Evolutionary conservation across 768 basidiomycete species (phyloP).

Genomic region (Amanita phalloides): DNA sequence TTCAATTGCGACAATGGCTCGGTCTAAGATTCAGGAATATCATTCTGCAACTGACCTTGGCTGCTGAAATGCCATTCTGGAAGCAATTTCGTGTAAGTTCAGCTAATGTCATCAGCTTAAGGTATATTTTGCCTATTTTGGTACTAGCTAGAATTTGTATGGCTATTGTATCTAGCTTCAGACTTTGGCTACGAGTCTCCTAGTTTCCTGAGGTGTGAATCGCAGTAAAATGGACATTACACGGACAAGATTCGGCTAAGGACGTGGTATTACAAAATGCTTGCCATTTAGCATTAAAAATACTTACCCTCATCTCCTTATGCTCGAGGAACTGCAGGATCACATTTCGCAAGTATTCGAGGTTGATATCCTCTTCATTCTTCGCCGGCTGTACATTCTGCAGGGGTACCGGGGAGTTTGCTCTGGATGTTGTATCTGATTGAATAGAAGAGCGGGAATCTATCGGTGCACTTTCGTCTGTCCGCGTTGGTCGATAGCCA

Average conservation of each 20-base stretch:
- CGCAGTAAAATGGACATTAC: conserved; percentile 88
- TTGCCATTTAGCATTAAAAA: neutral
- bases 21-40: neutral
- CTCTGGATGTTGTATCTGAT: conserved; percentile 23
- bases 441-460: conserved; percentile 25
- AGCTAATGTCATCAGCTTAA: conserved; percentile 46
- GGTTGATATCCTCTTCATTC: conserved; percentile 85
- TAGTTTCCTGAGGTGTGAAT: conserved; percentile 92
- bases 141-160: neutral
- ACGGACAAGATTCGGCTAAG: conserved; percentile 77
- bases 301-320: conserved; percentile 91
- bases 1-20: conserved; percentile 5
- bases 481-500: conserved; percentile 73
- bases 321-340: conserved; percentile 97
- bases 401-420: conserved; percentile 24
- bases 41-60: conserved; percentile 32
- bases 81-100: conserved; percentile 68
- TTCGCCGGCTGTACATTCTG: conserved; percentile 20
- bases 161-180: conserved; percentile 13
- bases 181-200: conserved; percentile 82
- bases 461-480: conserved; percentile 27
- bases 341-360: conserved; percentile 94
- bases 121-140: neutral
- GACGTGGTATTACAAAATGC: neutral
- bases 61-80: conserved; percentile 53